Evolutionary conservation across 768 basidiomycete species (phyloP).

Genomic region (Clitopilus hobsonii): DNA sequence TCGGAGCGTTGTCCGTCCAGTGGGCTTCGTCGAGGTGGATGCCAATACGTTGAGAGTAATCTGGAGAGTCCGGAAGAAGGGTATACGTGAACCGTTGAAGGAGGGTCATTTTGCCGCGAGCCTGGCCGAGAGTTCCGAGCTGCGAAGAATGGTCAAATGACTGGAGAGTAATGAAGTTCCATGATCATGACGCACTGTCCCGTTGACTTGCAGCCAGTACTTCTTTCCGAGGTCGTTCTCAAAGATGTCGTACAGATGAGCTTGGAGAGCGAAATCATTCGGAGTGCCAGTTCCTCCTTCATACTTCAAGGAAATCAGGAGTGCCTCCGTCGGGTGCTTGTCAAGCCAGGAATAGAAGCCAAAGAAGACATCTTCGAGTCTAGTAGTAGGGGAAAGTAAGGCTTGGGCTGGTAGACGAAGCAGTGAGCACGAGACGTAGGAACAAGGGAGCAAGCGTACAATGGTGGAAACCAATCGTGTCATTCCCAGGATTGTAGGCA

Average conservation of each 20-base stretch:
- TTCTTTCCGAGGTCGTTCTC: conserved; percentile 29
- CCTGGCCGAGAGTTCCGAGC: conserved; percentile 46
- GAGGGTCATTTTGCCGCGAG: conserved; percentile 47
- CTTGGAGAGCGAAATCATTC: conserved; percentile 35
- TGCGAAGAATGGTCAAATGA: conserved; percentile 7
- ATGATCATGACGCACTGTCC: conserved; percentile 24
- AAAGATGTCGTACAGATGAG: conserved; percentile 35
- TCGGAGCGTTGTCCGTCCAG: conserved; percentile 46
- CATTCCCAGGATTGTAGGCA: conserved; percentile 46
- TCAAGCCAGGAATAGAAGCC: conserved; percentile 49
- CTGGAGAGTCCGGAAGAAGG: conserved; percentile 27
- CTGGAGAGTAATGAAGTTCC: neutral
- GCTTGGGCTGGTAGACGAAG: conserved; percentile 24
- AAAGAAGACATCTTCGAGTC: conserved; percentile 45
- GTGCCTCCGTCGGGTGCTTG: conserved; percentile 44
- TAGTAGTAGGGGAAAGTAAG: conserved; percentile 39
- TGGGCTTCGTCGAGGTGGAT: conserved; percentile 36
- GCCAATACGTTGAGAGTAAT: conserved; percentile 32
- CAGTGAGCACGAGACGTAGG: neutral
- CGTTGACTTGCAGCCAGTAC: conserved; percentile 45
- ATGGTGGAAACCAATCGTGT: conserved; percentile 46
- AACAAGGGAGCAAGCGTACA: conserved; percentile 20
- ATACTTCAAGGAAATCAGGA: conserved; percentile 46
- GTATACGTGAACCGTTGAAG: conserved; percentile 43
- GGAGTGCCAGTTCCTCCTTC: conserved; percentile 42